Base-by-base conservation (phyloP, 2,329 filamentous ascomycete species). In the Ceratocystis ficicola region DNA sequence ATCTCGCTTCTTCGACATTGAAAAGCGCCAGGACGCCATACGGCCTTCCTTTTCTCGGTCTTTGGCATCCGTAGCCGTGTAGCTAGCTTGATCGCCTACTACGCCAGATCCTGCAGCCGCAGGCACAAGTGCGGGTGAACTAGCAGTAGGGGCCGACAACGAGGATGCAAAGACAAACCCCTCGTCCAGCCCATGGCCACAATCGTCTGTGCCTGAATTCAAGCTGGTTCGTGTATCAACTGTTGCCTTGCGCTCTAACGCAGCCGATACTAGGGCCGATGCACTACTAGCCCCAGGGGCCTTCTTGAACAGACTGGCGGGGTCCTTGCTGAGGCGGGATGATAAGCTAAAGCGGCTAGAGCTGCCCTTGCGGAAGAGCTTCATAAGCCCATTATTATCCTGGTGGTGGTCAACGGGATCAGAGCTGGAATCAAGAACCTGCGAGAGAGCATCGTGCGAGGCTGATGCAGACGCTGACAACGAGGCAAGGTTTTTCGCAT, bases 321-420 rank as follows among this genome's bases (percentile, higher is more conserved):
- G 78, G 60, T 82, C 80, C 70, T 83, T 86, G 63, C 78, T 77
- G 22, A 81, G 71, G 67, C 82, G 73, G 62, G 82, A 83, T 12
- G 83, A 80, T 67, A 86, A 76, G 72, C 82, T 83, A 72, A 86
- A 86, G 75, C 86, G 86, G 73, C 82, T 80, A 5, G 83, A 84
- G 72, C 83, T 86, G 62, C 84, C 82, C 75, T 87, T 87, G 41
- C 84, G 81, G 66, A 87, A 81, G 62, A 87, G 77, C 72, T 85
- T 82, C 72, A 80, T 77, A 69, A 86, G 76, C 22, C 52, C 48
- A 65, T 83, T 83, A 64, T 84, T 82, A 69, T 79, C 75, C 66
- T 84, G 77, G 70, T 81, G 82, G 36, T 73, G 68, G 44, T 74
- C 75, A 15, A 41, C 10, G 20, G 48, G 20, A 20, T 22, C 22